Conservation (phyloP, 768 basidiomycete species). For the Boletus eberwhitei region DNA sequence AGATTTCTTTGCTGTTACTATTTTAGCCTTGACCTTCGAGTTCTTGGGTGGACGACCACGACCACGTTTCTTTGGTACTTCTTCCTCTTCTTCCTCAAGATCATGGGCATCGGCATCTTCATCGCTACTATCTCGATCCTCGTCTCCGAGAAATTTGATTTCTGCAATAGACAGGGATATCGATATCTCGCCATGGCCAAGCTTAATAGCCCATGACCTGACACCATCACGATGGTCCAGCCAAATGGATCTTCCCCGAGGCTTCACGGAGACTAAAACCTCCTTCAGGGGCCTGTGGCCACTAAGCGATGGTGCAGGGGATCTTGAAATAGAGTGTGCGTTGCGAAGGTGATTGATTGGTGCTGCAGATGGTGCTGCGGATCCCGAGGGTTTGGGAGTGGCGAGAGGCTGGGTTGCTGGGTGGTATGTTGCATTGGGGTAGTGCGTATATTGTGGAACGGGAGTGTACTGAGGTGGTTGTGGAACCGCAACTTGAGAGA, state of each 20-base stretch:
- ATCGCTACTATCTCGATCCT: slow-evolving; percentile 58
- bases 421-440: slow-evolving; percentile 54
- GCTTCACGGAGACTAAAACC: slow-evolving; percentile 54
- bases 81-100: slow-evolving; percentile 44
- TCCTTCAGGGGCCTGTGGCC: slow-evolving; percentile 47
- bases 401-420: slow-evolving; percentile 25
- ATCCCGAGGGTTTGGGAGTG: slow-evolving; percentile 16
- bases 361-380: slow-evolving; percentile 3
- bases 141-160: slow-evolving; percentile 51
- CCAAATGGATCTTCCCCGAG: slow-evolving; percentile 52
- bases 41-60: slow-evolving; percentile 35
- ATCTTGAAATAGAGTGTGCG: slow-evolving; percentile 32
- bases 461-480: slow-evolving; percentile 35
- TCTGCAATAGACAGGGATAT: slow-evolving; percentile 51
- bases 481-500: slow-evolving; percentile 34
- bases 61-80: slow-evolving; percentile 41
- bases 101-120: slow-evolving; percentile 47
- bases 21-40: slow-evolving; percentile 33
- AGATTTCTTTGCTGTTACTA: slow-evolving; percentile 31
- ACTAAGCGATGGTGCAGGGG: slow-evolving; percentile 29
- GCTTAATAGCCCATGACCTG: slow-evolving; percentile 65
- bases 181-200: slow-evolving; percentile 54
- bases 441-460: slow-evolving; percentile 42
- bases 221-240: slow-evolving; percentile 72
- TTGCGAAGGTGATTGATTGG: slow-evolving; percentile 18